These are phyloP conservation scores for Epichloe sp. DNA, from an alignment of 2,329 filamentous ascomycete genomes.

Conservation along the genomic window DNA sequence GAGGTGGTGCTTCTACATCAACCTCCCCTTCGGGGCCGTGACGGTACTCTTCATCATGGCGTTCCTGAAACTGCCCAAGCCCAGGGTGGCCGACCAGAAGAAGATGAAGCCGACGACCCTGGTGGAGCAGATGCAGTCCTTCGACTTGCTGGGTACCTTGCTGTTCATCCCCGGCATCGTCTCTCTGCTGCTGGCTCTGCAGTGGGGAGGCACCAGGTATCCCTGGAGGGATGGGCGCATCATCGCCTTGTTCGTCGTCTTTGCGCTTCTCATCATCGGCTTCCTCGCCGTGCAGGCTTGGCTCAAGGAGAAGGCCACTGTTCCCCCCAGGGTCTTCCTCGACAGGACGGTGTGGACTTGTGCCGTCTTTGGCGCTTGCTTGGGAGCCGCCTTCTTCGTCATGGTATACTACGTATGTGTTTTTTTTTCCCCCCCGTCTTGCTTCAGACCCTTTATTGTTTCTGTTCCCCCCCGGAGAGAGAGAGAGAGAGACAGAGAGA, in stretches of 20 bases:
- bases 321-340: conserved; percentile 5
- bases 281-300: conserved; percentile 23
- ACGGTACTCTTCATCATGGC: conserved; percentile 19
- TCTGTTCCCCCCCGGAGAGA: conserved; percentile 11
- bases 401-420: conserved; percentile 8
- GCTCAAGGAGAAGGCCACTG: conserved; percentile 11
- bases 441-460: conserved; percentile 12
- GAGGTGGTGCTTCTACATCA: conserved; percentile 30
- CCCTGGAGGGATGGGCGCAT: conserved; percentile 9
- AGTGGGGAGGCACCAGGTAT: conserved; percentile 32
- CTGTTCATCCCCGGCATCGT: conserved; percentile 25
- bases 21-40: conserved; percentile 24
- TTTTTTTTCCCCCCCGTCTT: too few species aligned
- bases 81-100: conserved; percentile 8
- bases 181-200: conserved; percentile 35
- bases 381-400: conserved; percentile 9
- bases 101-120: conserved; percentile 5
- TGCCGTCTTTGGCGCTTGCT: conserved; percentile 12
- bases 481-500: too few species aligned
- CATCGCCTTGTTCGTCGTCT: conserved; percentile 6
- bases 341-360: conserved; percentile 14
- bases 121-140: conserved; percentile 2
- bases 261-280: conserved; percentile 3
- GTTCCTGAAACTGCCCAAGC: conserved; percentile 8
- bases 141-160: conserved; percentile 15